A percentile compares a stretch with the other conserved stretches of the same genome.
These are phyloP conservation scores for Penstemon barbatus DNA, from an alignment of 257 asterid species.

Conservation along the genomic window DNA sequence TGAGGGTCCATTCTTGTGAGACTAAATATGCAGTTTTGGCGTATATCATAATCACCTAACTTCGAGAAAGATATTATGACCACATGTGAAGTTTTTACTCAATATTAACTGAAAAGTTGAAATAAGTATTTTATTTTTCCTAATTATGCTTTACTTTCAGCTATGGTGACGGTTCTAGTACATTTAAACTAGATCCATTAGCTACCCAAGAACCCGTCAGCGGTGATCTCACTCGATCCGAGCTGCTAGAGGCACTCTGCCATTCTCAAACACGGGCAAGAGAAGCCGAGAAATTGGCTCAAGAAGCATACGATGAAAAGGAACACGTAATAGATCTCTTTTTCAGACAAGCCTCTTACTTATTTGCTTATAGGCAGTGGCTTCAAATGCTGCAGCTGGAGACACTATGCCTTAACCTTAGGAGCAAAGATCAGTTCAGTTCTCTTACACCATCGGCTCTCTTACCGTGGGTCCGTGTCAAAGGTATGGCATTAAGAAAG, in stretches of 20 bases:
- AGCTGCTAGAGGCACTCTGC: slow-evolving; percentile 65
- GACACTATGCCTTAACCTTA: slow-evolving; percentile 52
- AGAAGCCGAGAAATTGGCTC: slow-evolving; percentile 67
- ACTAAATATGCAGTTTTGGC: too few relatives aligned
- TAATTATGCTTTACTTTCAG: slow-evolving; percentile 22
- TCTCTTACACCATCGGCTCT: slow-evolving; percentile 22
- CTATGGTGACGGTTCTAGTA: slow-evolving; percentile 27
- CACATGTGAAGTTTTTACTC: too few relatives aligned
- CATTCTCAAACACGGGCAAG: slow-evolving; percentile 79
- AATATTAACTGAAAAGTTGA: too few relatives aligned
- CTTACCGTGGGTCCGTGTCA: slow-evolving; percentile 30
- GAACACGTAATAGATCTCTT: slow-evolving; percentile 51
- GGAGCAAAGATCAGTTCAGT: slow-evolving; percentile 32
- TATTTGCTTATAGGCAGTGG: slow-evolving; percentile 69
- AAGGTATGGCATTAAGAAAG: slow-evolving; percentile 28
- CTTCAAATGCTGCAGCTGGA: slow-evolving; percentile 60
- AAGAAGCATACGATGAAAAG: slow-evolving; percentile 60
- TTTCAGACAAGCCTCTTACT: slow-evolving; percentile 64
- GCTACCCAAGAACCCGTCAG: slow-evolving; percentile 25
- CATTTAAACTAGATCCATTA: slow-evolving; percentile 32
- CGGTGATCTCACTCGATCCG: slow-evolving; percentile 41
- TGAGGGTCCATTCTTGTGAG: too few relatives aligned
- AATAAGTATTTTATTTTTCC: not conserved
- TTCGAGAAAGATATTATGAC: too few relatives aligned
- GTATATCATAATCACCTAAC: too few relatives aligned